Base-by-base conservation (phyloP, 768 basidiomycete species). In the Dioszegia hungarica region DNA sequence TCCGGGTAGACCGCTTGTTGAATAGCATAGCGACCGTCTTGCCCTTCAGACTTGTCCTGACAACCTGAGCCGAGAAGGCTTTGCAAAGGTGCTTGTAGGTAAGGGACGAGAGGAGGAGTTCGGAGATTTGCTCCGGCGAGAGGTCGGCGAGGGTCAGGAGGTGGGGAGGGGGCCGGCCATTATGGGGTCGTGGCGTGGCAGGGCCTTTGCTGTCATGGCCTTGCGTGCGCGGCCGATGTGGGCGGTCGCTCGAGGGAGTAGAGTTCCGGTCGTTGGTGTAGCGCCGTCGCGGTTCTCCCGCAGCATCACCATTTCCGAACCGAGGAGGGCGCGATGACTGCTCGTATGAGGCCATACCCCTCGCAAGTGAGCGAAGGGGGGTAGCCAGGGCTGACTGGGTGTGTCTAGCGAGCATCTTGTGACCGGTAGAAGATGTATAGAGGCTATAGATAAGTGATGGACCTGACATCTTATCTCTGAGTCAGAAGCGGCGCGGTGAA, bases 121-220 rank as follows among this genome's bases (percentile, higher is more conserved):
- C 80, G 44, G 80, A 71, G 37, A 98, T 89, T 71, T 94, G 88
- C 1, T 81, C 80, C 14, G 82, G 84, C 31, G 82, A 81, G 19
- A 97, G 83, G 79, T 97, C 93, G 2, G 91, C 94, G 63, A 95
- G 80, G 9, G 89, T 88, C 82, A 93, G 83, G 1, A 95, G 80
- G 75, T 89, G 89, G 0, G 87, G 89, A 77, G 76, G 15, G 65
- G 28, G 31, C 8, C 10, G 55, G 22, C 36, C 19, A 39, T 24
- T 34, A 25, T 38, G n/a, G 28, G 29, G 5, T 3, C 34, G 11
- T n/a, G 36, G 36, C 4, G 17, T 36, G 5, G 37, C 45, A 9
- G 44, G 33, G 34, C 3, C 14, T 8, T 45, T 22, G 12, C 12
- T 37, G 51, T 15, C 9, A n/a, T 47, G 10, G 11, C 19, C 37